Percentiles rank a stretch among this genome's conserved stretches.
Conservation (phyloP, 495 filamentous ascomycete species). For the Parathielavia hyrcaniae region DNA sequence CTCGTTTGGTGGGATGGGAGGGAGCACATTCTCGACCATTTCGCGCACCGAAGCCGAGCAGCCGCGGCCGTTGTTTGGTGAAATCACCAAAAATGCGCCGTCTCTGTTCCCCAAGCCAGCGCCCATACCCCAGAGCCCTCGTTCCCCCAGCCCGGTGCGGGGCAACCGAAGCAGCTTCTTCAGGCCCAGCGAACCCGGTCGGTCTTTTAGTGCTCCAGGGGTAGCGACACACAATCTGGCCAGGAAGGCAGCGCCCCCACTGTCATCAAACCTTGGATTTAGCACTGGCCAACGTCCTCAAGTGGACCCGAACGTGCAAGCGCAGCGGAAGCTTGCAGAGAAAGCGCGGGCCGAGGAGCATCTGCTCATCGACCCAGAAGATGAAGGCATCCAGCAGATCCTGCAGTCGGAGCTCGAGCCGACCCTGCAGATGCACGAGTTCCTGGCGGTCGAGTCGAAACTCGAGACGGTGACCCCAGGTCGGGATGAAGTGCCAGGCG, state of each 20-base stretch:
- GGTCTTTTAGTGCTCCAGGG: slow-evolving; percentile 54
- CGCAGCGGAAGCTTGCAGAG: slow-evolving; percentile 40
- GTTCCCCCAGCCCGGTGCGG: slow-evolving; percentile 76
- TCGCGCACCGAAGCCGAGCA: slow-evolving; percentile 44
- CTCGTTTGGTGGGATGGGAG: slow-evolving; percentile 54
- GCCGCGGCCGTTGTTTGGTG: slow-evolving; percentile 56
- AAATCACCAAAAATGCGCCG: slow-evolving; percentile 48
- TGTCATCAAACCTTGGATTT: slow-evolving; percentile 16
- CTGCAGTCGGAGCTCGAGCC: slow-evolving; percentile 43
- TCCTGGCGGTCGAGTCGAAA: slow-evolving; percentile 44
- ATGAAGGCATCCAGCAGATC: slow-evolving; percentile 48
- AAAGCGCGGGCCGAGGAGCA: slow-evolving; percentile 46
- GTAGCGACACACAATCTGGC: slow-evolving; percentile 44
- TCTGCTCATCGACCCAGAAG: slow-evolving; percentile 50
- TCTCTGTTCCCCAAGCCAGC: slow-evolving; percentile 55
- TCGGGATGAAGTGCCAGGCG: slow-evolving; percentile 48
- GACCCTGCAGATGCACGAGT: slow-evolving; percentile 49
- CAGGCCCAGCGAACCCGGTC: slow-evolving; percentile 43
- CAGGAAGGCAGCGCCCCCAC: slow-evolving; percentile 25
- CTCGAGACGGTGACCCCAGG: slow-evolving; percentile 26
- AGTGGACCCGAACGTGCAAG: slow-evolving; percentile 35
- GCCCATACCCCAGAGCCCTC: slow-evolving; percentile 54
- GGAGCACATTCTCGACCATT: slow-evolving; percentile 40
- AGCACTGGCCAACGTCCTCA: slow-evolving; percentile 20
- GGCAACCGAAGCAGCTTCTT: slow-evolving; percentile 43